phyloP scores from a whole-genome alignment of 2,329 filamentous ascomycete species.

The Neoscytalidium dimidiatum region DNA sequence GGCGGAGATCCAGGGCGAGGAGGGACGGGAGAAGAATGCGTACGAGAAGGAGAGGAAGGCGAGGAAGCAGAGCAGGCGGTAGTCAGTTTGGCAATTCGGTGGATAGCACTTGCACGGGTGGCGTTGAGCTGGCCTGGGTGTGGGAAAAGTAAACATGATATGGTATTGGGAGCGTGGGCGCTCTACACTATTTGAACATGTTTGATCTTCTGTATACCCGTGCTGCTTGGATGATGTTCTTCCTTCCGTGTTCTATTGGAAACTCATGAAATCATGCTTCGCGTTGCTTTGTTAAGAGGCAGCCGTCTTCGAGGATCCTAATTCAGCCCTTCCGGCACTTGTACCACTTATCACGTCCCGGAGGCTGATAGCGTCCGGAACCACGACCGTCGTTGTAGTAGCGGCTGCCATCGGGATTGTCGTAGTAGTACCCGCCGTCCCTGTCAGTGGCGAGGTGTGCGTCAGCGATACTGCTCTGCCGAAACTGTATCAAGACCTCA shows the following conservation, averaged over 20 bases:
- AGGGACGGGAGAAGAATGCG: conserved; percentile 87
- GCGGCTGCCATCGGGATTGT: background rate
- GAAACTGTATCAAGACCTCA: background rate
- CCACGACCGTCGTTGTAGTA: background rate
- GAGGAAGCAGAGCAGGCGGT: conserved; percentile 57
- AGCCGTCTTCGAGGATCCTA: too few relatives aligned
- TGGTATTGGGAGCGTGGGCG: background rate
- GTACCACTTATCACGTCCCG: background rate
- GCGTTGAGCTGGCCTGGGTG: background rate
- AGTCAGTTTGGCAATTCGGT: background rate
- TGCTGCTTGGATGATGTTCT: background rate
- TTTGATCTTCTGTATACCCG: background rate
- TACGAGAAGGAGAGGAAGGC: conserved; percentile 71
- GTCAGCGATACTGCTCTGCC: background rate
- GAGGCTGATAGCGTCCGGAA: background rate
- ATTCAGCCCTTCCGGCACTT: background rate
- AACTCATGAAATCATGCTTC: background rate
- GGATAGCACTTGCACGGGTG: background rate
- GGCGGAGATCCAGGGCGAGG: conserved; percentile 93
- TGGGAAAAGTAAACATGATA: background rate
- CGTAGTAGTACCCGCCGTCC: background rate
- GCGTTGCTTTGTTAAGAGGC: too few relatives aligned
- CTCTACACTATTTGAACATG: background rate
- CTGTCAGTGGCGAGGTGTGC: background rate
- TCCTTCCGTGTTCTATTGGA: background rate